Evolutionary conservation across 148 eudicot genomes (phyloP).

Genomic region (Dianthus caryophyllus): DNA sequence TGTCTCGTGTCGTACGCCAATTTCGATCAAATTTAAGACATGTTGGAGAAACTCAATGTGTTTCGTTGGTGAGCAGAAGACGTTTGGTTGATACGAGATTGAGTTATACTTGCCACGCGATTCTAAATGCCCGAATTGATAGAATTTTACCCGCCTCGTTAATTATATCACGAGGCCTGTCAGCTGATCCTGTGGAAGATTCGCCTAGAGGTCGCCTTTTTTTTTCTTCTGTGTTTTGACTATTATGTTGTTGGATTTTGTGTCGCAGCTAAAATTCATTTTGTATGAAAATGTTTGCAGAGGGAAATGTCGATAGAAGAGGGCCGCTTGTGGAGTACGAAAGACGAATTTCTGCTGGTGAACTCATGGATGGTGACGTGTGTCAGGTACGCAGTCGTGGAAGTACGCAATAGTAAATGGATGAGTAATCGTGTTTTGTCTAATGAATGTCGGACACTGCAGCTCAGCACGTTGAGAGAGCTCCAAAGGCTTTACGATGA

Average conservation of each 20-base stretch:
- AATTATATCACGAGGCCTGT: conserved; percentile 41
- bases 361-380: conserved; percentile 78
- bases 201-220: conserved; percentile 44
- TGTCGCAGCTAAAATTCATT: not conserved
- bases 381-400: conserved; percentile 52
- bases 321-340: conserved; percentile 90
- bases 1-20: conserved; percentile 38
- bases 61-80: conserved; percentile 30
- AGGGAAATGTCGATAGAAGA: conserved; percentile 34
- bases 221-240: not conserved
- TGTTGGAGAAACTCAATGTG: conserved; percentile 21
- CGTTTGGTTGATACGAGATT: conserved; percentile 23
- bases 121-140: conserved; percentile 21
- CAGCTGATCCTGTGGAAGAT: conserved; percentile 40
- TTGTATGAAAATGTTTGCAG: not conserved
- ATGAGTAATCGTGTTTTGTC: not conserved
- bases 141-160: conserved; percentile 30
- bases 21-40: conserved; percentile 35
- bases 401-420: not conserved
- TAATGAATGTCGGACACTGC: conserved; percentile 31
- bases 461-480: conserved; percentile 69
- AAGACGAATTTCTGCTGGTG: conserved; percentile 79
- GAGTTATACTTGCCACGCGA: conserved; percentile 24
- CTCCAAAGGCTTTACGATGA: conserved; percentile 89
- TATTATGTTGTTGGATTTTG: not conserved